These are phyloP conservation scores for Ensete glaucum DNA, from an alignment of 176 grass and related monocot genomes.

Conservation along the genomic window DNA sequence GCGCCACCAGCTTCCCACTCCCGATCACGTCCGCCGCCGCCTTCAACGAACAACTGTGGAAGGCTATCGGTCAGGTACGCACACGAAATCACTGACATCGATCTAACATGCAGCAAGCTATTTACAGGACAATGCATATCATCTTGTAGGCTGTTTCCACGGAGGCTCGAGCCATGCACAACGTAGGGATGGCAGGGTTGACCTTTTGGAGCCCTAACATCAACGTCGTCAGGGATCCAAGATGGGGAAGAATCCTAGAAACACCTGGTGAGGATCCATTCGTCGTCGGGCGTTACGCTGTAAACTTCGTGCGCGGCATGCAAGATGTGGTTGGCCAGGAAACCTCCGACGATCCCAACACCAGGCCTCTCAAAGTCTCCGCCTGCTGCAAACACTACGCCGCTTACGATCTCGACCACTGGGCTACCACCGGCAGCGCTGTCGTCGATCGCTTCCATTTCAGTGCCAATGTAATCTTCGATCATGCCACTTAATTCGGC, in stretches of 20 bases:
- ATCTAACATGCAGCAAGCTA: background rate
- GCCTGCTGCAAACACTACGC: constrained; percentile 8
- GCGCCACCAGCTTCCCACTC: background rate
- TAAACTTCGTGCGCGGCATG: background rate
- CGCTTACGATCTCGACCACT: background rate
- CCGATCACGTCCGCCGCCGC: background rate
- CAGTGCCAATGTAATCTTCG: background rate
- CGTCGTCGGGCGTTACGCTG: background rate
- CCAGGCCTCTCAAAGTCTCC: background rate
- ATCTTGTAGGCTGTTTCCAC: background rate
- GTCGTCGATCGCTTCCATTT: background rate
- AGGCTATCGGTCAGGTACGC: background rate
- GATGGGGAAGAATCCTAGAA: constrained; percentile 5
- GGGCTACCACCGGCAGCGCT: background rate
- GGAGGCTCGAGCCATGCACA: constrained; percentile 1
- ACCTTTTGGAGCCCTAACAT: constrained; percentile 13
- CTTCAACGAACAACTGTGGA: background rate
- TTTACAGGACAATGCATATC: background rate
- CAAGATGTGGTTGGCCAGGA: background rate
- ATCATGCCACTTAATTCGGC: background rate
- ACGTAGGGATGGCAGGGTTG: background rate
- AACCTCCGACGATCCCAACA: background rate
- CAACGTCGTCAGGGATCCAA: constrained; percentile 1
- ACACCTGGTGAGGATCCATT: background rate
- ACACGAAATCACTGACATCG: background rate